These are phyloP conservation scores for Cercospora zeae-maydis DNA, from an alignment of 2,329 filamentous ascomycete genomes.

Conservation along the genomic window DNA sequence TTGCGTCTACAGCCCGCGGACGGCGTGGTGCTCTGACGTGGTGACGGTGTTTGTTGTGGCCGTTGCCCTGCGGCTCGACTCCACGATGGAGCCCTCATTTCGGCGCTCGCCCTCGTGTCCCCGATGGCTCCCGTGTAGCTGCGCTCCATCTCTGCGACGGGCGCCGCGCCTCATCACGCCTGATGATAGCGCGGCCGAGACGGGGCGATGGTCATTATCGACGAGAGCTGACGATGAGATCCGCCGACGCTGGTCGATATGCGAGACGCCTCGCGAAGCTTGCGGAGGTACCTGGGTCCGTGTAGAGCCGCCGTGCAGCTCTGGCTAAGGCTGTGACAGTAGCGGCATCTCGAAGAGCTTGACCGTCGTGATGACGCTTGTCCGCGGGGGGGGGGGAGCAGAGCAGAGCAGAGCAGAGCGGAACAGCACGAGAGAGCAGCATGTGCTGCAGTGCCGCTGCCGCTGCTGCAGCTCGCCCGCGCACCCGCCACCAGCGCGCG, in stretches of 20 bases:
- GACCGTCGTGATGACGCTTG: slow-evolving; percentile 2
- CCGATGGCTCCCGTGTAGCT: slow-evolving; percentile 14
- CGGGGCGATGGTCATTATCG: slow-evolving; percentile 21
- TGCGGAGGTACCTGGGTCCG: background rate
- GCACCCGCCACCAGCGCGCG: no score
- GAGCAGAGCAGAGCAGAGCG: no score
- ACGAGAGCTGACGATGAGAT: slow-evolving; percentile 9
- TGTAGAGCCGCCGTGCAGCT: background rate
- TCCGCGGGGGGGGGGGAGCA: background rate
- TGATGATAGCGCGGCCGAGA: slow-evolving; percentile 17
- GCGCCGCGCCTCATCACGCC: slow-evolving; percentile 7
- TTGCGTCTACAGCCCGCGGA: no score
- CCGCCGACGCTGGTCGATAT: no score
- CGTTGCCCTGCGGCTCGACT: slow-evolving; percentile 15
- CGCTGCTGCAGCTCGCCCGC: slow-evolving; percentile 5
- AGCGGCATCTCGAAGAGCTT: slow-evolving; percentile 7
- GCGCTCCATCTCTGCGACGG: slow-evolving; percentile 8
- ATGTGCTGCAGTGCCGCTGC: no score
- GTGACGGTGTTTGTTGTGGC: slow-evolving; percentile 16
- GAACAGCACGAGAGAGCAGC: no score
- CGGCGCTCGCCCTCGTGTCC: slow-evolving; percentile 23
- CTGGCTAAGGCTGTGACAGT: slow-evolving; percentile 8
- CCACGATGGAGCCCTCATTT: slow-evolving; percentile 19
- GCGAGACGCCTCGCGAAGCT: background rate
- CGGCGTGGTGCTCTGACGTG: background rate